A percentile compares a stretch with the other conserved stretches of the same genome.
These are phyloP conservation scores for Cylindrotheca fusiformis DNA, from an alignment of 108 stramenopile genomes.

Conservation along the genomic window DNA sequence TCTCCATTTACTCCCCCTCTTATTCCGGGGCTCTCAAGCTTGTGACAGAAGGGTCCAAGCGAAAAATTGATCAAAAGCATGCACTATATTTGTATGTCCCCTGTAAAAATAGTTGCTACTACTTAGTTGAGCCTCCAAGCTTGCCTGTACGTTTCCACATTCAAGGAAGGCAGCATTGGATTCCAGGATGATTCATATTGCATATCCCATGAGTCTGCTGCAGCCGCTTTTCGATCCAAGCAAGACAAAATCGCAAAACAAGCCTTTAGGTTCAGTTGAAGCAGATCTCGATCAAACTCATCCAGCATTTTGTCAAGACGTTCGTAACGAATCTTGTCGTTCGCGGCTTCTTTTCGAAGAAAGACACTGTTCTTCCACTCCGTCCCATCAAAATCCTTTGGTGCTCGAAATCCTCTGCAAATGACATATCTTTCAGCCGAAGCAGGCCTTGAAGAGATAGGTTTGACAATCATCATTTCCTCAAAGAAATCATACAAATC, in stretches of 20 bases:
- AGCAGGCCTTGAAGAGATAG: constrained; percentile 81
- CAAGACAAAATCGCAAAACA: constrained; percentile 50
- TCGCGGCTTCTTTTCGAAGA: constrained; percentile 35
- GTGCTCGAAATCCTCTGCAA: constrained; percentile 53
- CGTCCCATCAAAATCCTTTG: constrained; percentile 41
- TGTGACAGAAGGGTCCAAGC: no score
- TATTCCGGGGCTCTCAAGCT: no score
- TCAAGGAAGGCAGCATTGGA: background rate
- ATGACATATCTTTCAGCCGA: constrained; percentile 85
- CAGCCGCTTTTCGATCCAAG: constrained; percentile 29
- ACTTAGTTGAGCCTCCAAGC: constrained; percentile 22
- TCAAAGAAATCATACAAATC: constrained; percentile 52
- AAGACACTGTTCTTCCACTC: constrained; percentile 56
- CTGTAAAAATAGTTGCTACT: no score
- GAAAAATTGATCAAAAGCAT: no score
- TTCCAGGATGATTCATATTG: constrained; percentile 1
- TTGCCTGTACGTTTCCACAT: constrained; percentile 7
- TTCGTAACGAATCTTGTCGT: constrained; percentile 5
- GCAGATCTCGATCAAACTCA: constrained; percentile 45
- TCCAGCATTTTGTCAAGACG: constrained; percentile 27
- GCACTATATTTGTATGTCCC: no score
- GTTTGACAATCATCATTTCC: constrained; percentile 56
- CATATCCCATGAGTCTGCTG: background rate
- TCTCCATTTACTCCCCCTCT: no score
- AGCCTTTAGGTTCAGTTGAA: constrained; percentile 52